These are phyloP conservation scores for Rhododendron molle DNA, from an alignment of 148 eudicot genomes.

Conservation along the genomic window DNA sequence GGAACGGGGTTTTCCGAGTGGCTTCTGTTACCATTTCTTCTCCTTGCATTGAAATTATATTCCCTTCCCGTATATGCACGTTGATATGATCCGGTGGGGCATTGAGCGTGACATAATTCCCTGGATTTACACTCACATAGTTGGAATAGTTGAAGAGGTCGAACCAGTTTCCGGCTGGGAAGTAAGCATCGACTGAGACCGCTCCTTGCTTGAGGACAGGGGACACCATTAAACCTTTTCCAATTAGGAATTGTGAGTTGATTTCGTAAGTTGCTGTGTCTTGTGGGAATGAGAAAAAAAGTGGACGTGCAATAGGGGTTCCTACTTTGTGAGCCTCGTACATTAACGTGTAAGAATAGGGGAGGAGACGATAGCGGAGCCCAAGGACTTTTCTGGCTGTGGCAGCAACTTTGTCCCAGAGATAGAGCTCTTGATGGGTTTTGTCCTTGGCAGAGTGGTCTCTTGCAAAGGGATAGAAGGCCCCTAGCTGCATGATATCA, in stretches of 20 bases:
- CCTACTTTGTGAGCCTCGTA: constrained; percentile 61
- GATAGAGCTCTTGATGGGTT: constrained; percentile 59
- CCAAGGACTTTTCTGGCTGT: constrained; percentile 69
- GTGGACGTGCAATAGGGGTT: constrained; percentile 63
- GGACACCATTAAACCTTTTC: constrained; percentile 73
- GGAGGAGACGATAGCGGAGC: constrained; percentile 70
- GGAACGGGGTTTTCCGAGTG: constrained; percentile 58
- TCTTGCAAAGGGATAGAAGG: constrained; percentile 87
- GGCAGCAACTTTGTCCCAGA: constrained; percentile 74
- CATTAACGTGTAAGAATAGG: constrained; percentile 68
- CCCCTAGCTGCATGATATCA: constrained; percentile 56
- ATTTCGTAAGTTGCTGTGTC: constrained; percentile 54
- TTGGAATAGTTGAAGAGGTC: constrained; percentile 54
- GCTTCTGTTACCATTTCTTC: constrained; percentile 60
- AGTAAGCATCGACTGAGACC: constrained; percentile 52
- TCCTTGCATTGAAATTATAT: constrained; percentile 63
- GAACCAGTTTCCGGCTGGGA: constrained; percentile 83
- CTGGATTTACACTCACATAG: constrained; percentile 33
- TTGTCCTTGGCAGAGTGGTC: constrained; percentile 49
- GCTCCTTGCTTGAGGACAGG: constrained; percentile 55
- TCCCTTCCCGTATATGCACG: constrained; percentile 70
- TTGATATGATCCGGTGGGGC: constrained; percentile 69
- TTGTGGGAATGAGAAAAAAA: constrained; percentile 74
- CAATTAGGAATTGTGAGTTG: constrained; percentile 66
- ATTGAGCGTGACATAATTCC: constrained; percentile 35